Conservation (phyloP, 306 rosid species). For the Trifolium dubium region DNA sequence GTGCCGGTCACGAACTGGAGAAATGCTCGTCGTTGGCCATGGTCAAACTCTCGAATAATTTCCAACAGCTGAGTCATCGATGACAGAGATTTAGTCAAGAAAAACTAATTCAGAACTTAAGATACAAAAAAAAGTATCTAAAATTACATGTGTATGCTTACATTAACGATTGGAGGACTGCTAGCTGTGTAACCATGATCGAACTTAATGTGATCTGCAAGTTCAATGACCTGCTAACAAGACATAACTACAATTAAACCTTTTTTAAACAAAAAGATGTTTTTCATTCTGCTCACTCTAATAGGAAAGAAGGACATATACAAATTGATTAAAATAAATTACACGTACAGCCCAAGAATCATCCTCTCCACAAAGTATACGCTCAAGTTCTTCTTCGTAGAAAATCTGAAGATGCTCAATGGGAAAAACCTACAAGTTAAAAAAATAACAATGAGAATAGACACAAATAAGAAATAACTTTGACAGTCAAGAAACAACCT, state of each 20-base stretch:
- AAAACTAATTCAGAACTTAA: slow-evolving; percentile 3
- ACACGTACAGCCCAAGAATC: slow-evolving; percentile 88
- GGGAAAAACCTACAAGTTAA: slow-evolving; percentile 73
- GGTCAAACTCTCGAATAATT: slow-evolving; percentile 71
- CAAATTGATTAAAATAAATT: slow-evolving; percentile 20
- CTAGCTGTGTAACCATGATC: slow-evolving; percentile 98
- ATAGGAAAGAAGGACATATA: slow-evolving; percentile 21
- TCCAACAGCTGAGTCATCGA: slow-evolving; percentile 78
- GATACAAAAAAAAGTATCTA: neutral
- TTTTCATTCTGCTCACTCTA: neutral
- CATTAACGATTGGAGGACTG: slow-evolving; percentile 87
- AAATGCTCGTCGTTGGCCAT: slow-evolving; percentile 76
- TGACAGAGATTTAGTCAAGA: slow-evolving; percentile 16
- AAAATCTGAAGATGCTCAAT: slow-evolving; percentile 75
- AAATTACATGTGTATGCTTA: slow-evolving; percentile 45
- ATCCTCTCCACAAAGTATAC: slow-evolving; percentile 81
- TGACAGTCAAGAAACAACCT: slow-evolving; percentile 2
- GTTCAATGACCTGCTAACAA: slow-evolving; percentile 69
- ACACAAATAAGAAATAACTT: slow-evolving; percentile 21
- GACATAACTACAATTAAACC: slow-evolving; percentile 13
- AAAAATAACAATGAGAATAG: slow-evolving; percentile 12
- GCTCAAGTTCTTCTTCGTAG: slow-evolving; percentile 86
- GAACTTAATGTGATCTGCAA: slow-evolving; percentile 84
- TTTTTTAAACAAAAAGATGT: neutral
- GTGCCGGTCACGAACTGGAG: slow-evolving; percentile 97